Evolutionary conservation across 2,329 filamentous ascomycete genomes (phyloP).

Genomic region (Fusarium poae): DNA sequence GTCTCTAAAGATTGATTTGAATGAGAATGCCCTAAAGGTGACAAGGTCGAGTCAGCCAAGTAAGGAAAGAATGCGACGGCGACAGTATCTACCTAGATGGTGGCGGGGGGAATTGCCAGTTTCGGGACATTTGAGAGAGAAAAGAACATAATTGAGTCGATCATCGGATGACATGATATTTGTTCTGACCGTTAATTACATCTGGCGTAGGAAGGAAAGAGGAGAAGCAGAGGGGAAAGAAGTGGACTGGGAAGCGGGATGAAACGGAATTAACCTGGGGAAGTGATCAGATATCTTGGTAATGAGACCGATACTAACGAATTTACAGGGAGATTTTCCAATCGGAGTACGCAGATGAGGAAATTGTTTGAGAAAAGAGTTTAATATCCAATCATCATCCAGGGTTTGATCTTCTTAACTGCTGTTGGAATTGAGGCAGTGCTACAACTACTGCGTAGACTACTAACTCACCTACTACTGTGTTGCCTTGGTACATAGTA

Average conservation of each 20-base stretch:
- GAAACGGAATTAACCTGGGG: conserved; percentile 26
- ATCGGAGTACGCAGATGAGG: conserved; percentile 11
- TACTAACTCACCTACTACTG: too few relatives aligned
- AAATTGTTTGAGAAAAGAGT: conserved; percentile 11
- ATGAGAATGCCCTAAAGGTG: conserved; percentile 1
- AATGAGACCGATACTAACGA: not conserved
- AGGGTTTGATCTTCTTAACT: not conserved
- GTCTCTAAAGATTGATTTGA: conserved; percentile 9
- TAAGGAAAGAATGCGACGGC: conserved; percentile 5
- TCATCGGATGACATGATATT: conserved; percentile 25
- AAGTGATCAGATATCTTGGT: conserved; percentile 12
- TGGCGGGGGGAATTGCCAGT: conserved; percentile 31
- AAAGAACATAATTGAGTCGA: conserved; percentile 19
- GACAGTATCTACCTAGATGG: conserved; percentile 13
- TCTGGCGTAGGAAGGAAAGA: not conserved
- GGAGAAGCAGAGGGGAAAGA: conserved; percentile 13
- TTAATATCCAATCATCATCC: conserved; percentile 18
- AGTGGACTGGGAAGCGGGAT: conserved; percentile 31
- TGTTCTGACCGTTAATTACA: conserved; percentile 11
- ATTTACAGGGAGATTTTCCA: not conserved
- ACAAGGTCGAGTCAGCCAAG: conserved; percentile 8
- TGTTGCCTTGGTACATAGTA: too few relatives aligned
- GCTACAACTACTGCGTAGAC: not conserved
- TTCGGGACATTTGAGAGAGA: conserved; percentile 22
- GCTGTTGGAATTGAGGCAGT: conserved; percentile 14